Evolutionary conservation across 2,329 filamentous ascomycete genomes (phyloP).

Genomic region (Pseudocercospora macadamiae): DNA sequence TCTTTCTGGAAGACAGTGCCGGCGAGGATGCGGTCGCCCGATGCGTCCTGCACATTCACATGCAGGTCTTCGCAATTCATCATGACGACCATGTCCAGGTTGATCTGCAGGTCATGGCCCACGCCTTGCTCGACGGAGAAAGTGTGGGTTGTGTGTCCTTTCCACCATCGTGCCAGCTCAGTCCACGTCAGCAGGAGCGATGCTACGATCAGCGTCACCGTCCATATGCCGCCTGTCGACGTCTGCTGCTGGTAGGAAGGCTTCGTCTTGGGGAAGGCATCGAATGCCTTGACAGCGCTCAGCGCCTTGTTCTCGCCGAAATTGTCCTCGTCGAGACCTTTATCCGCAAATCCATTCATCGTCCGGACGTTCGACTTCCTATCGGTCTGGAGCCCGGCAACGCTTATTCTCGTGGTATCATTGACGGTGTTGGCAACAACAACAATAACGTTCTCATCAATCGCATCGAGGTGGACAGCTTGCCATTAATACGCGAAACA

Average conservation of each 20-base stretch:
- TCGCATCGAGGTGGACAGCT: conserved; percentile 3
- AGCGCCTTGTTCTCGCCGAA: conserved; percentile 69
- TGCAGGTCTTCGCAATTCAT: conserved; percentile 91
- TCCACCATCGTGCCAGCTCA: conserved; percentile 82
- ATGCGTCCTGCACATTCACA: conserved; percentile 94
- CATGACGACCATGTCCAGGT: conserved; percentile 86
- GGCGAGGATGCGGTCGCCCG: conserved; percentile 88
- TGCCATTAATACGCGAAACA: conserved; percentile 7
- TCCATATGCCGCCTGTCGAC: conserved; percentile 90
- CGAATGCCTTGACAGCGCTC: conserved; percentile 76
- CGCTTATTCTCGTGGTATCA: conserved; percentile 23
- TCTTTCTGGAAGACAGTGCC: conserved; percentile 73
- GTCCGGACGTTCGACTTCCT: background rate
- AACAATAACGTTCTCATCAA: background rate
- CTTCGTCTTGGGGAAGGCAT: conserved; percentile 98
- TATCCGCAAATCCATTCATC: conserved; percentile 80
- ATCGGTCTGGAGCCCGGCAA: background rate
- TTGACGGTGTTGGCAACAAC: conserved; percentile 1
- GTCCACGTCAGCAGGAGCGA: conserved; percentile 75
- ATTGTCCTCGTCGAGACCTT: conserved; percentile 72
- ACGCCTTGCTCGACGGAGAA: conserved; percentile 94
- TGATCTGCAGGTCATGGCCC: conserved; percentile 85
- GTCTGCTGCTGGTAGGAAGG: conserved; percentile 86
- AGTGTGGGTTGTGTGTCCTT: conserved; percentile 79
- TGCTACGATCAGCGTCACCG: conserved; percentile 75